A percentile compares a stretch with the other conserved stretches of the same genome.
These are phyloP conservation scores for Fragaria ananassa DNA, from an alignment of 306 rosid genomes.

Conservation along the genomic window DNA sequence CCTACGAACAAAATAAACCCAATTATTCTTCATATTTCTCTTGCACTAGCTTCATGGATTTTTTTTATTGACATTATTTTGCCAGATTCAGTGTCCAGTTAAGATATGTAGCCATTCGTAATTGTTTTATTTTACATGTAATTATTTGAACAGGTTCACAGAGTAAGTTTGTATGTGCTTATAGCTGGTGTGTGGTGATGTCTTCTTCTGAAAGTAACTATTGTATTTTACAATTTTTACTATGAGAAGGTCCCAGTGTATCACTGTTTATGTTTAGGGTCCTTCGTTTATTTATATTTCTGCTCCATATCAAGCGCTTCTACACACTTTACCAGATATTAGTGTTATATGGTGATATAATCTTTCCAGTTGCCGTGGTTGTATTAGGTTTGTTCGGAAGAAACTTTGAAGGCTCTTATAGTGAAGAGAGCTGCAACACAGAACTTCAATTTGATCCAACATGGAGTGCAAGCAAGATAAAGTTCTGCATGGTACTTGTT, in stretches of 20 bases:
- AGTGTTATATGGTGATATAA: not conserved
- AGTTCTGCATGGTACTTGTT: constrained; percentile 41
- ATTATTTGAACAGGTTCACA: not conserved
- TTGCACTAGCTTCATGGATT: no score
- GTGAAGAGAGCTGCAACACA: not conserved
- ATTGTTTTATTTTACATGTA: not conserved
- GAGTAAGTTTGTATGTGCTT: not conserved
- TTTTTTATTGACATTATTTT: not conserved
- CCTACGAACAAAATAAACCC: no score
- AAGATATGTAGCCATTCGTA: not conserved
- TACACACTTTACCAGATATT: not conserved
- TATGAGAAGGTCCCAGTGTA: not conserved
- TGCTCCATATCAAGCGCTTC: not conserved
- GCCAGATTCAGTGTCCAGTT: not conserved
- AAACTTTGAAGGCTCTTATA: not conserved
- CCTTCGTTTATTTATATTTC: no score
- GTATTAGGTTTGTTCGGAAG: constrained; percentile 9
- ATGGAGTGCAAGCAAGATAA: constrained; percentile 43
- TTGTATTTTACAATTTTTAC: not conserved
- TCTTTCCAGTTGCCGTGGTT: not conserved
- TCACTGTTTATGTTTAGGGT: no score
- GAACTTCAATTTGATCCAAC: constrained; percentile 22
- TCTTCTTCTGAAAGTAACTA: not conserved
- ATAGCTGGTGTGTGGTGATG: not conserved
- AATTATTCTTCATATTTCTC: no score